Percentiles rank a stretch among this genome's conserved stretches.
Evolutionary conservation across 2,329 filamentous ascomycete genomes (phyloP).

Genomic region (Fusarium transvaalense): DNA sequence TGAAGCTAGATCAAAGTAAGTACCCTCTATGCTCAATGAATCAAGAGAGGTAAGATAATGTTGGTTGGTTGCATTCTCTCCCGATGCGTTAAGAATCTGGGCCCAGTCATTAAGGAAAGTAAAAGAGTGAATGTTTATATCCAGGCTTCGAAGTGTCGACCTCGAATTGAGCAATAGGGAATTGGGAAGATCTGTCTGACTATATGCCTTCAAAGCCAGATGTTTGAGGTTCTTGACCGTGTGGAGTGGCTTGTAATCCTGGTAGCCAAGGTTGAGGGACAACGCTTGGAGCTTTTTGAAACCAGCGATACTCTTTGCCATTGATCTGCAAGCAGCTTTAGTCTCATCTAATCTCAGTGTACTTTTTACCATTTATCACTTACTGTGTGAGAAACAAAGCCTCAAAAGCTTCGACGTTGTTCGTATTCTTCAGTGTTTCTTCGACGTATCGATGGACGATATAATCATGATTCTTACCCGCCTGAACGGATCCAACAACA

Average conservation of each 20-base stretch:
- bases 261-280: background rate
- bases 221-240: constrained; percentile 35
- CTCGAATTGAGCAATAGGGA: background rate
- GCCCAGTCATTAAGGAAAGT: background rate
- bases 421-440: constrained; percentile 30
- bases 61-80: no score
- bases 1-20: background rate
- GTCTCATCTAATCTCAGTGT: fast-evolving
- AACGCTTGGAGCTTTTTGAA: constrained; percentile 30
- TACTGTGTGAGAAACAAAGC: constrained; percentile 14
- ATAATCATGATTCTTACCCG: constrained; percentile 23
- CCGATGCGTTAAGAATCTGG: no score
- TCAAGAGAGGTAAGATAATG: background rate
- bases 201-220: background rate
- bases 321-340: constrained; percentile 3
- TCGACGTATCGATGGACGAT: constrained; percentile 35
- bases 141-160: constrained; percentile 6
- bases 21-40: background rate
- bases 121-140: background rate
- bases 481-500: constrained; percentile 5
- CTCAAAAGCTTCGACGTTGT: constrained; percentile 29
- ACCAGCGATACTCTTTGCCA: constrained; percentile 15
- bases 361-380: fast-evolving
- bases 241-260: background rate
- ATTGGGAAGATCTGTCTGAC: background rate